Percentiles rank a stretch among this genome's conserved stretches.
phyloP scores from a whole-genome alignment of 2,329 filamentous ascomycete species.

The Paraphaeosphaeria sporulosa region DNA sequence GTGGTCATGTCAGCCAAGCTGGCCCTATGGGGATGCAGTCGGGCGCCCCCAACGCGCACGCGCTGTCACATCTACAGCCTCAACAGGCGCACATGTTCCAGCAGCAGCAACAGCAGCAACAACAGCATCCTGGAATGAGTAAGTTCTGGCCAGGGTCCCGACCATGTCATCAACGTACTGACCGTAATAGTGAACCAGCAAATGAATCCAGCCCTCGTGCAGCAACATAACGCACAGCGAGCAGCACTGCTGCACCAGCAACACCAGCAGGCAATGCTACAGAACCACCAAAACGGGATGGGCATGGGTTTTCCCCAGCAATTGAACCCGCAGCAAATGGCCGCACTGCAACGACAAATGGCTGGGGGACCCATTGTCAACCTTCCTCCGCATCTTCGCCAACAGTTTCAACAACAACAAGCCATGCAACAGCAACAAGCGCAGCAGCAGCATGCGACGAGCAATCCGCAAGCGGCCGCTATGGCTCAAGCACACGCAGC shows the following conservation, averaged over 20 bases:
- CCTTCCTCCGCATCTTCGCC: conserved; percentile 49
- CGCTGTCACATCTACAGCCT: conserved; percentile 75
- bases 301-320: conserved; percentile 58
- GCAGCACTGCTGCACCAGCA: conserved; percentile 56
- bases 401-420: conserved; percentile 56
- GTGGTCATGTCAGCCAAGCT: conserved; percentile 73
- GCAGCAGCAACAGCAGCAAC: conserved; percentile 58
- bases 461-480: conserved; percentile 49
- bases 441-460: conserved; percentile 34
- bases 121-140: conserved; percentile 41
- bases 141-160: conserved; percentile 27
- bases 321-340: conserved; percentile 18
- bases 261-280: conserved; percentile 62
- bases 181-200: conserved; percentile 14
- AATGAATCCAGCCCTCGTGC: conserved; percentile 50
- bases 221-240: conserved; percentile 53
- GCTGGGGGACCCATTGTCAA: conserved; percentile 35
- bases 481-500: conserved; percentile 55
- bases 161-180: conserved; percentile 9
- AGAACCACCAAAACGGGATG: conserved; percentile 64
- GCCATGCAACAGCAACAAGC: conserved; percentile 50
- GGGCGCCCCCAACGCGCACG: conserved; percentile 70
- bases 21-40: conserved; percentile 78
- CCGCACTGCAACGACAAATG: conserved; percentile 34
- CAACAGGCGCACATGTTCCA: conserved; percentile 65